Conservation (phyloP, 2,329 filamentous ascomycete species). For the Fusarium virguliforme region DNA sequence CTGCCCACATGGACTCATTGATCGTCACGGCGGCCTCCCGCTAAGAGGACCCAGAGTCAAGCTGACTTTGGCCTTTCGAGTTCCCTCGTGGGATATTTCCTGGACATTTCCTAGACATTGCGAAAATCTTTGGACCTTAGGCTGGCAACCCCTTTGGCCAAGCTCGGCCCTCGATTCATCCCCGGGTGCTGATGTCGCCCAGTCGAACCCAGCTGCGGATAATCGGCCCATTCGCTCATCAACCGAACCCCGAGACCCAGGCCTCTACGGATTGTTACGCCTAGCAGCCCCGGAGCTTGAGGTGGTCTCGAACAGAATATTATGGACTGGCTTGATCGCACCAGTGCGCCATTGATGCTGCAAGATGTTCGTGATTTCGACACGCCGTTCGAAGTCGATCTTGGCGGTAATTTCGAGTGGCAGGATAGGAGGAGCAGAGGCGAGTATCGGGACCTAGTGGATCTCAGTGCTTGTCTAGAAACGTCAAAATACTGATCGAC, state of each 20-base stretch:
- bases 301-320: neutral
- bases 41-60: neutral
- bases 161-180: neutral
- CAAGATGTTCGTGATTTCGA: neutral
- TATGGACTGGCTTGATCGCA: slow-evolving; percentile 3
- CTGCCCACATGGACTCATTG: neutral
- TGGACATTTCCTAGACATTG: neutral
- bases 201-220: neutral
- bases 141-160: neutral
- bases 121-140: neutral
- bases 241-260: neutral
- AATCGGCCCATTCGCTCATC: neutral
- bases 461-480: neutral
- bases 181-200: neutral
- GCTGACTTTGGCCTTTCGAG: neutral
- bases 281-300: neutral
- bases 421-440: neutral
- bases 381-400: neutral
- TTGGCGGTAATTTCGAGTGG: neutral
- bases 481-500: neutral
- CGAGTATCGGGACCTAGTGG: slow-evolving; percentile 4
- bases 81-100: neutral
- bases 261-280: neutral
- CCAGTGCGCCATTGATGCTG: neutral
- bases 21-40: slow-evolving; percentile 32